These are phyloP conservation scores for Ophiostoma perfectum DNA, from an alignment of 2,329 filamentous ascomycete genomes.

Conservation along the genomic window DNA sequence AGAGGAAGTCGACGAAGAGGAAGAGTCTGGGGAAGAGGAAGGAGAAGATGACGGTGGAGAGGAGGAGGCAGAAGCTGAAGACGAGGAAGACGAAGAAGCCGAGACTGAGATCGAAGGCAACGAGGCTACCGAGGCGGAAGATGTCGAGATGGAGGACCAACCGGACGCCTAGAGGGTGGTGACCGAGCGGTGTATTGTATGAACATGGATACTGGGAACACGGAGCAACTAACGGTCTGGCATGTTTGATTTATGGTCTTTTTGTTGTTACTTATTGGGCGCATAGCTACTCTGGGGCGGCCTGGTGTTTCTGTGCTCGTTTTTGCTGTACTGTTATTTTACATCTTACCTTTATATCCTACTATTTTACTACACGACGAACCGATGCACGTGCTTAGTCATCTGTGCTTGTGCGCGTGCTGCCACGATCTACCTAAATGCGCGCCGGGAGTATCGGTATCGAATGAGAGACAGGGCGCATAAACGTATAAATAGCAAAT, in stretches of 20 bases:
- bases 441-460: not conserved
- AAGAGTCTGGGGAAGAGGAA: not conserved
- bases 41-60: not conserved
- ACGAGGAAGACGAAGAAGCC: not conserved
- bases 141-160: conserved; percentile 20
- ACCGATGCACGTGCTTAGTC: not conserved
- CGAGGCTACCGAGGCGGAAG: not conserved
- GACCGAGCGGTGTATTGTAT: not conserved
- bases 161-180: not conserved
- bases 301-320: not conserved
- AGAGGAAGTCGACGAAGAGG: not conserved
- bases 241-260: not conserved
- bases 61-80: not conserved
- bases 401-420: not conserved
- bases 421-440: not conserved
- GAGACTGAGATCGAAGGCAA: conserved; percentile 4
- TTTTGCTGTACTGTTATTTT: not conserved
- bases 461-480: too few relatives aligned
- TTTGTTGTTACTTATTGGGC: too few relatives aligned
- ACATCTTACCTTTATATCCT: not conserved
- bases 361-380: not conserved
- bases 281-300: too few relatives aligned
- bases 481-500: not conserved
- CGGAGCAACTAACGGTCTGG: not conserved
- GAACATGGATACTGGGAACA: not conserved